Evolutionary conservation across 345 rosid species (phyloP).

Genomic region (Clarkia xantiana): DNA sequence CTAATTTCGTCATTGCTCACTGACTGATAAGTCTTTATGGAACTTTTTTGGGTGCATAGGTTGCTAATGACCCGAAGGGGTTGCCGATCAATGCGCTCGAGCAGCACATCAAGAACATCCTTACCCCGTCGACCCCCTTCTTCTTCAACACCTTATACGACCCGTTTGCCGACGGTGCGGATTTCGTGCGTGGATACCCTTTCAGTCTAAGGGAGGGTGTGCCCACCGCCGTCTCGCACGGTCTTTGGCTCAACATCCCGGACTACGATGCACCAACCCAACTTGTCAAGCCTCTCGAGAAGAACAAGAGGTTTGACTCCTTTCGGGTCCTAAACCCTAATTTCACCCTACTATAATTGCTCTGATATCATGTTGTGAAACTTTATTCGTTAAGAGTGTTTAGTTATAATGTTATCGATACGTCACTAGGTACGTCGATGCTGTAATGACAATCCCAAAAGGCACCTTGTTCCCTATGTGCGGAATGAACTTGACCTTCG

Average conservation of each 20-base stretch:
- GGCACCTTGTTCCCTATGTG: constrained; percentile 96
- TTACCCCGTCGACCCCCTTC: constrained; percentile 72
- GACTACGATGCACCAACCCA: constrained; percentile 99
- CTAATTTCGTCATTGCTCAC: too few species aligned
- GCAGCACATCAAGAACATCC: constrained; percentile 91
- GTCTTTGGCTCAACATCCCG: constrained; percentile 98
- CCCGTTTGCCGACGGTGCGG: constrained; percentile 80
- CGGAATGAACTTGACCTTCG: constrained; percentile 90
- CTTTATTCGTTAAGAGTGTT: too few species aligned
- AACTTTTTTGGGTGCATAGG: constrained; percentile 25
- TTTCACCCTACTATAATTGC: not conserved
- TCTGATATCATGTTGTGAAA: too few species aligned
- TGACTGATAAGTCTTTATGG: too few species aligned
- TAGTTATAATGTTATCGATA: too few species aligned
- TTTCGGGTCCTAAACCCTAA: too few species aligned
- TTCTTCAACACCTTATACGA: constrained; percentile 96
- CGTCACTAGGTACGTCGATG: constrained; percentile 59
- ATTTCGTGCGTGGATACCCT: constrained; percentile 95
- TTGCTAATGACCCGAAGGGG: constrained; percentile 80
- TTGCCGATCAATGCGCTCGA: constrained; percentile 72
- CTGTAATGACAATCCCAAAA: constrained; percentile 83
- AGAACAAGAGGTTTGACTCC: constrained; percentile 53
- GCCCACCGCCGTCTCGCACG: constrained; percentile 89
- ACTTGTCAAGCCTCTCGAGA: constrained; percentile 89
- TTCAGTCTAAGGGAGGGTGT: constrained; percentile 93